phyloP scores from a whole-genome alignment of 164 flowering plant genomes.

The Houttuynia cordata region DNA sequence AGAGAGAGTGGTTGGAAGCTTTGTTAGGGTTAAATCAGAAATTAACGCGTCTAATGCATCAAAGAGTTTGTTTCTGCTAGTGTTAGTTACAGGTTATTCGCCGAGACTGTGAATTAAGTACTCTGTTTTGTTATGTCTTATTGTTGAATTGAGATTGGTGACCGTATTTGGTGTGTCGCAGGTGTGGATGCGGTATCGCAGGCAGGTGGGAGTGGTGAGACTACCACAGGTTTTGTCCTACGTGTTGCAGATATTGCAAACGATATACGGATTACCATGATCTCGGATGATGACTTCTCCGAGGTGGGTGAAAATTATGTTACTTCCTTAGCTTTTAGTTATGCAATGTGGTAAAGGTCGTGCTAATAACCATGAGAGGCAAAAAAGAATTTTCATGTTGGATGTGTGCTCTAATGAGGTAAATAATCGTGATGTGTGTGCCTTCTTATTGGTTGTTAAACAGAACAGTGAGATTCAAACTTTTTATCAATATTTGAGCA shows the following conservation, averaged over 20 bases:
- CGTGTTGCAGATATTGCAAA: constrained; percentile 13
- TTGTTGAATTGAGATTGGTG: too few species aligned
- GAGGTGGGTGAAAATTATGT: constrained; percentile 21
- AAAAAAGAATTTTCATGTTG: too few species aligned
- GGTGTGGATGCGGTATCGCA: constrained; percentile 26
- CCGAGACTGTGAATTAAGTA: neutral
- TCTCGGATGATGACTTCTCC: constrained; percentile 53
- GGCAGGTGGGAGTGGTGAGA: constrained; percentile 7
- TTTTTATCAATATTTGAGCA: too few species aligned
- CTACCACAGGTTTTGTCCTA: constrained; percentile 16
- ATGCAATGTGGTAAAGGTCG: too few species aligned
- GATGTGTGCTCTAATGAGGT: too few species aligned
- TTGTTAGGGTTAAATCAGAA: constrained; percentile 53
- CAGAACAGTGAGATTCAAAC: too few species aligned
- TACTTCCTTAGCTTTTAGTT: too few species aligned
- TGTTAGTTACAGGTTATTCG: constrained; percentile 51
- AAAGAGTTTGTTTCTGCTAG: constrained; percentile 37
- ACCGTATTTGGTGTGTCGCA: constrained; percentile 9
- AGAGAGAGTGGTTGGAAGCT: constrained; percentile 46
- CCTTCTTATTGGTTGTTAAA: too few species aligned
- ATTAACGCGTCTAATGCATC: constrained; percentile 27
- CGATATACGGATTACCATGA: constrained; percentile 22
- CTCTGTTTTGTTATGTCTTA: neutral
- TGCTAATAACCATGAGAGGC: too few species aligned
- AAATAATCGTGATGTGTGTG: too few species aligned